A percentile compares a stretch with the other conserved stretches of the same genome.
phyloP scores from a whole-genome alignment of 2,329 filamentous ascomycete genomes.

The Corniculantispora saksenae region DNA sequence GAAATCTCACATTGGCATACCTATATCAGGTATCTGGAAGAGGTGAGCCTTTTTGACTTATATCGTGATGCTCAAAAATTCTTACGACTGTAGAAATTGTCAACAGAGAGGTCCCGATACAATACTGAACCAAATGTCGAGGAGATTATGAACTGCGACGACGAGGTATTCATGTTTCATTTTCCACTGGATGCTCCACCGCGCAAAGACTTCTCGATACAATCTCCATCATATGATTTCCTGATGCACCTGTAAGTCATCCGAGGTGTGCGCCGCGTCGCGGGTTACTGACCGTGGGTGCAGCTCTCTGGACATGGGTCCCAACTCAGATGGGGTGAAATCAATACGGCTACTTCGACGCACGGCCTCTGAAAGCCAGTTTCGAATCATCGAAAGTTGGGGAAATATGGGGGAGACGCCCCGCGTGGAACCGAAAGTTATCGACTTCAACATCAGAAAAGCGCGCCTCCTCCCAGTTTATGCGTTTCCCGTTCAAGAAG shows the following conservation, averaged over 20 bases:
- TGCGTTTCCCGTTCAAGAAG: slow-evolving; percentile 21
- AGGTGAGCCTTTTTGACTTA: slow-evolving; percentile 19
- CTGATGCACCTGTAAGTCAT: neutral
- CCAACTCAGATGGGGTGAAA: neutral
- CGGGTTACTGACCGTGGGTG: neutral
- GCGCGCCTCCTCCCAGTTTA: slow-evolving; percentile 26
- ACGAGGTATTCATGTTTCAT: neutral
- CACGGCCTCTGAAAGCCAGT: slow-evolving; percentile 22
- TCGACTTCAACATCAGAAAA: slow-evolving; percentile 25
- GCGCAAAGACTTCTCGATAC: neutral
- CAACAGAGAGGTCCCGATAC: neutral
- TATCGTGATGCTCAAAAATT: neutral
- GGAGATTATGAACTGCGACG: neutral
- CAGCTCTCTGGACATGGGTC: neutral
- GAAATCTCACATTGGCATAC: slow-evolving; percentile 29
- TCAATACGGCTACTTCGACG: slow-evolving; percentile 24
- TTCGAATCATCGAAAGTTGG: slow-evolving; percentile 22
- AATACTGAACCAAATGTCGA: neutral
- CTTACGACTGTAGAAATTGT: neutral
- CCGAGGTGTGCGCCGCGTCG: neutral
- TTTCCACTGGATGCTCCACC: neutral
- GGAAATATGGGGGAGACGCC: neutral
- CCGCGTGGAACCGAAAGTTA: neutral
- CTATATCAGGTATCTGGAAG: slow-evolving; percentile 25
- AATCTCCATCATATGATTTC: neutral